A percentile compares a stretch with the other conserved stretches of the same genome.
Conservation (phyloP, 768 basidiomycete species). For the Leccinellum albellum region DNA sequence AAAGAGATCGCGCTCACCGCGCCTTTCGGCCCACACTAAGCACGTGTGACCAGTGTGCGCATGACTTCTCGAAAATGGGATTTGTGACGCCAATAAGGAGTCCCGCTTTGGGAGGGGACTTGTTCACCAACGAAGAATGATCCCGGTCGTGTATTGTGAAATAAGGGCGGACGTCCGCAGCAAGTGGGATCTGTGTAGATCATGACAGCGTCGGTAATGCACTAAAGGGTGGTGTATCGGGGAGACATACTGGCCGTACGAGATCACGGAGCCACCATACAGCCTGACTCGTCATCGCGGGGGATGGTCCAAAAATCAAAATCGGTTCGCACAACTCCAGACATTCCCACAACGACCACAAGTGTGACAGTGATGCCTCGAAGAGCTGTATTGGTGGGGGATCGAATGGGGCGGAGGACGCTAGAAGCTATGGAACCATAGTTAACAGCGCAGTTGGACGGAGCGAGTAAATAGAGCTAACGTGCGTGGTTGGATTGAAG, state of each 20-base stretch:
- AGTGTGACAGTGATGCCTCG: conserved; percentile 58
- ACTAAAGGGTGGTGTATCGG: neutral
- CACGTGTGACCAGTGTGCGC: conserved; percentile 83
- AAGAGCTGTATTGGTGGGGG: conserved; percentile 60
- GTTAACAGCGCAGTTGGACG: neutral
- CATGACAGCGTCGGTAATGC: neutral
- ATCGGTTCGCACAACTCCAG: conserved; percentile 88
- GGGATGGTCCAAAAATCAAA: conserved; percentile 74
- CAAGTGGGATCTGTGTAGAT: conserved; percentile 64
- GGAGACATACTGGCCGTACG: conserved; percentile 63
- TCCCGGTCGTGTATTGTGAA: conserved; percentile 97
- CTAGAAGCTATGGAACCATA: conserved; percentile 52
- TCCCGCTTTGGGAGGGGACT: conserved; percentile 74
- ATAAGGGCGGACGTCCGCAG: conserved; percentile 87
- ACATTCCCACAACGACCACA: conserved; percentile 94
- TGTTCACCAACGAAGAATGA: conserved; percentile 69
- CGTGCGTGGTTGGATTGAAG: conserved; percentile 52
- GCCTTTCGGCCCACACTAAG: conserved; percentile 59
- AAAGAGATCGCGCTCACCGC: conserved; percentile 34
- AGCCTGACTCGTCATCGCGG: conserved; percentile 79
- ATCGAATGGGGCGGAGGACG: conserved; percentile 54
- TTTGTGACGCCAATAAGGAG: conserved; percentile 84
- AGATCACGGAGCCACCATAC: conserved; percentile 92
- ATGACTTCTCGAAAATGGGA: conserved; percentile 77
- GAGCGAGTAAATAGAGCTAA: conserved; percentile 20